A percentile compares a stretch with the other conserved stretches of the same genome.
phyloP scores from a whole-genome alignment of 1,284 basidiomycete genomes.

The Pterulicium gracile region DNA sequence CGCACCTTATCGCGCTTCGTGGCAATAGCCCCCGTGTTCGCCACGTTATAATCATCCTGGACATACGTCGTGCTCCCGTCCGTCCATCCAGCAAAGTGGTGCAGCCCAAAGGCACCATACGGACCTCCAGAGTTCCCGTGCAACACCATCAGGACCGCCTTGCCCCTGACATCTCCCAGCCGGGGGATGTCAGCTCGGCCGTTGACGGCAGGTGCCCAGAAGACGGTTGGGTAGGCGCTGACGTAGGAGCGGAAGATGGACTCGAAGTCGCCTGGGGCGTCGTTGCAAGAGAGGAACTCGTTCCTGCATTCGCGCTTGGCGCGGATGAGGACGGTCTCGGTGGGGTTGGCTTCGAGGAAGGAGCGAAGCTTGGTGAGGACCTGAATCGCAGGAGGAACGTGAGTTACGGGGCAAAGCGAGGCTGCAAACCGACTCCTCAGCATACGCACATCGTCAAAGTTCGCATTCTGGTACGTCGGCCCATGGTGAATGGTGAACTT shows the following conservation, averaged over 20 bases:
- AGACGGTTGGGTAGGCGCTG: neutral
- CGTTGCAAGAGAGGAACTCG: neutral
- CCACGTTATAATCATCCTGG: conserved; percentile 1
- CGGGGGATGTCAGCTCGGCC: neutral
- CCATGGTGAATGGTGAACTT: conserved; percentile 3
- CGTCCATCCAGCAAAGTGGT: neutral
- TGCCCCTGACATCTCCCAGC: neutral
- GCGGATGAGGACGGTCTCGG: neutral
- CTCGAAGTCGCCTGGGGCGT: neutral
- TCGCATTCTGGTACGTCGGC: neutral
- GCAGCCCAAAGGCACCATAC: neutral
- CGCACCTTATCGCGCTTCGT: conserved; percentile 1
- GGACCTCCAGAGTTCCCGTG: neutral
- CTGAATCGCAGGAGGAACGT: neutral
- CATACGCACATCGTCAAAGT: conserved; percentile 1
- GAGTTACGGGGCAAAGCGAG: no score
- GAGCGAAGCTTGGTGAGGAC: neutral
- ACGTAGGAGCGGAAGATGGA: neutral
- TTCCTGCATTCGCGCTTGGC: neutral
- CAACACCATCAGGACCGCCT: neutral
- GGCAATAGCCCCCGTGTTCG: neutral
- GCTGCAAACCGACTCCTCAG: no score
- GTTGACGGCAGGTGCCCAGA: neutral
- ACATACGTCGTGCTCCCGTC: neutral
- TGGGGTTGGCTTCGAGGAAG: neutral